These are phyloP conservation scores for Danielia oregonensis DNA, from an alignment of 805 yeast species.

Conservation along the genomic window DNA sequence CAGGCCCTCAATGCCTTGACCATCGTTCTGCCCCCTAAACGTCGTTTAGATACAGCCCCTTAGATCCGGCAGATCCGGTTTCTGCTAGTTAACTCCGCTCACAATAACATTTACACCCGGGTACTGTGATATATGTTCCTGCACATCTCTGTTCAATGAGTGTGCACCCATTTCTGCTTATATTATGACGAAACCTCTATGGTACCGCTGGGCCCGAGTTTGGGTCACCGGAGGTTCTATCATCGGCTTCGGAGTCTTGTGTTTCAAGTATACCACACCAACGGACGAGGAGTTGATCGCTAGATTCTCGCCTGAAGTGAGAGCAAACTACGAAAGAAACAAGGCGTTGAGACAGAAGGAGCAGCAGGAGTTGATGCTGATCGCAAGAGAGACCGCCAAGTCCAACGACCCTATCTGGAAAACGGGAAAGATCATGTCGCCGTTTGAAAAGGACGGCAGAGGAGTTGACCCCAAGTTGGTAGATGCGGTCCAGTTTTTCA, in stretches of 20 bases:
- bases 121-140: not conserved
- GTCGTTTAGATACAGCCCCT: too few species aligned
- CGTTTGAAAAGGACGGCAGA: conserved; percentile 54
- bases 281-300: conserved; percentile 77
- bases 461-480: conserved; percentile 32
- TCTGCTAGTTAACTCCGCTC: too few species aligned
- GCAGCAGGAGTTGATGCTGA: conserved; percentile 65
- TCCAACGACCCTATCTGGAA: conserved; percentile 82
- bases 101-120: too few species aligned
- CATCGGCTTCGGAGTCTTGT: conserved; percentile 66
- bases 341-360: conserved; percentile 60
- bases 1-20: too few species aligned
- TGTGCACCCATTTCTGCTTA: not conserved
- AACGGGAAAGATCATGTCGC: conserved; percentile 65
- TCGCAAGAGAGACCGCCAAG: conserved; percentile 58
- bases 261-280: conserved; percentile 75
- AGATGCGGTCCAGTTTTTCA: conserved; percentile 46
- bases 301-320: conserved; percentile 75
- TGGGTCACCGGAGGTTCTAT: conserved; percentile 61
- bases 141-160: not conserved
- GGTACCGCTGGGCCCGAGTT: conserved; percentile 59
- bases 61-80: too few species aligned
- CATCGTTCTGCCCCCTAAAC: too few species aligned
- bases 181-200: conserved; percentile 33
- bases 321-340: conserved; percentile 69